A percentile compares a stretch with the other conserved stretches of the same genome.
Conservation (phyloP, 345 rosid species). For the Heritiera fomes region DNA sequence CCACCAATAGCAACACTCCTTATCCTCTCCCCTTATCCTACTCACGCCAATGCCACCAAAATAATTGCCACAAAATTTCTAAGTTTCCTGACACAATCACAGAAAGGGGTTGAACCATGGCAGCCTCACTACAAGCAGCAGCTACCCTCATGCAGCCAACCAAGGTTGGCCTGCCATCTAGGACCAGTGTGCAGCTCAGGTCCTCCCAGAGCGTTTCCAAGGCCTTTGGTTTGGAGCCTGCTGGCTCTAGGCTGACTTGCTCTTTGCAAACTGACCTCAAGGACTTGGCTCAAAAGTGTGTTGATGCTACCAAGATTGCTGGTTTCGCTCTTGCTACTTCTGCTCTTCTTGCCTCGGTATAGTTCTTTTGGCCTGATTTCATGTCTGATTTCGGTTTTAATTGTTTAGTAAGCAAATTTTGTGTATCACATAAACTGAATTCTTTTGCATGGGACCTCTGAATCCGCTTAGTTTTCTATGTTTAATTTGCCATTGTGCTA, state of each 20-base stretch:
- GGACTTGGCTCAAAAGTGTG: slow-evolving; percentile 69
- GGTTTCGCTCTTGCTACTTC: slow-evolving; percentile 94
- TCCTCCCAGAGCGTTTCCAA: slow-evolving; percentile 50
- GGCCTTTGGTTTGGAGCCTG: slow-evolving; percentile 61
- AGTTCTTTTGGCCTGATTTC: neutral
- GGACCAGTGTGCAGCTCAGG: slow-evolving; percentile 45
- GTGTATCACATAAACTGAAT: neutral
- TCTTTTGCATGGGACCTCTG: neutral
- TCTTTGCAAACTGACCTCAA: slow-evolving; percentile 66
- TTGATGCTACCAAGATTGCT: slow-evolving; percentile 73
- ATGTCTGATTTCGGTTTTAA: neutral
- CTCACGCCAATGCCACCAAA: slow-evolving; percentile 38
- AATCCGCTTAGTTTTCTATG: too few species aligned
- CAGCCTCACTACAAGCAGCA: slow-evolving; percentile 88
- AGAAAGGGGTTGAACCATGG: slow-evolving; percentile 39
- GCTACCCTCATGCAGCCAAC: slow-evolving; percentile 83
- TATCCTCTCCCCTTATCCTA: slow-evolving; percentile 74
- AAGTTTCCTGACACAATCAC: neutral
- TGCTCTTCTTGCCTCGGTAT: slow-evolving; percentile 92
- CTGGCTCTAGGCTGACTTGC: slow-evolving; percentile 65
- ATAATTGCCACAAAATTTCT: neutral
- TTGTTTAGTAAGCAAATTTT: neutral
- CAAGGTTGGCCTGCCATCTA: slow-evolving; percentile 49
- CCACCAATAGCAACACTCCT: slow-evolving; percentile 68
- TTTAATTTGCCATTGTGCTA: neutral